A percentile compares a stretch with the other conserved stretches of the same genome.
phyloP scores from a whole-genome alignment of 2,329 filamentous ascomycete species.

The Triangularia setosa region DNA sequence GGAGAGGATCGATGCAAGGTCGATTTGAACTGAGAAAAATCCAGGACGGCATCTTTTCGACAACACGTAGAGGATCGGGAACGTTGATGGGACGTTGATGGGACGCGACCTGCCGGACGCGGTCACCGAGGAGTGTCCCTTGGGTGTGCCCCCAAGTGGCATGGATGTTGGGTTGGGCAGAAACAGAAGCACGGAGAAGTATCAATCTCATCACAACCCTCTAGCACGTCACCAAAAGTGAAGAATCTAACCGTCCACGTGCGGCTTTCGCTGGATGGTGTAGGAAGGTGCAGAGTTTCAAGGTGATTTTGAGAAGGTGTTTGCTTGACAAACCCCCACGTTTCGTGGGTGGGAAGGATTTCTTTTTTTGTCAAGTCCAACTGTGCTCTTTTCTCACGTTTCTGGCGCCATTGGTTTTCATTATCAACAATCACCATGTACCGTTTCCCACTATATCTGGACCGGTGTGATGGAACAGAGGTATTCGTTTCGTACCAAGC shows the following conservation, averaged over 20 bases:
- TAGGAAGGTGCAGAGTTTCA: background rate
- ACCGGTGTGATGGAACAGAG: background rate
- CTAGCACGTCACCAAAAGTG: background rate
- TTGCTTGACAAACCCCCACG: background rate
- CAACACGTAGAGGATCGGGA: background rate
- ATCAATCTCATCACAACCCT: background rate
- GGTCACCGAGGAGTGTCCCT: background rate
- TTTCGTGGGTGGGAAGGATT: background rate
- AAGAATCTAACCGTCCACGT: background rate
- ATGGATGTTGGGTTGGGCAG: background rate
- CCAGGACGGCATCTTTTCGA: background rate
- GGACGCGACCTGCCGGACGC: background rate
- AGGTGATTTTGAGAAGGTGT: background rate
- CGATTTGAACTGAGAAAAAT: no score
- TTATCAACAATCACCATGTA: background rate
- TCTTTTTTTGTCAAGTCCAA: background rate
- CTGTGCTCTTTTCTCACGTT: background rate
- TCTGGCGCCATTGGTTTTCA: background rate
- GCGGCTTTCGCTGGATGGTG: background rate
- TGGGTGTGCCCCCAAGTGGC: no score
- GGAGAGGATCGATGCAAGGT: no score
- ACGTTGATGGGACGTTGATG: background rate
- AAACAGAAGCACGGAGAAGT: no score
- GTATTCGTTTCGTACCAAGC: background rate
- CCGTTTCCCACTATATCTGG: background rate